Conservation (phyloP, 2,329 filamentous ascomycete genomes). For the Xylariaceae sp. region DNA sequence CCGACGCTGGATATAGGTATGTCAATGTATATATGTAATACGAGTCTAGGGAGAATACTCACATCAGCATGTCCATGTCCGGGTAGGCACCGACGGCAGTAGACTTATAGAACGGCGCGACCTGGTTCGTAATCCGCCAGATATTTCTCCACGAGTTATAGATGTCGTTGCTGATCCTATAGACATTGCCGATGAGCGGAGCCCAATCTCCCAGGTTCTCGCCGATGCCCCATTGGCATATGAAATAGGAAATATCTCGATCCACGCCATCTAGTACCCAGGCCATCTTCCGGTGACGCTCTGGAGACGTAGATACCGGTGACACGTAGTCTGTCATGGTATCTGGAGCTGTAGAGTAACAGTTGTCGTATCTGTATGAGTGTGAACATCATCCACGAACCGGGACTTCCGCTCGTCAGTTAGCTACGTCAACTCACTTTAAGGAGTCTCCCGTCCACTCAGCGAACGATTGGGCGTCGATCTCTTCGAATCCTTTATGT, state of each 20-base stretch:
- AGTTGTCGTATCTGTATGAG: conserved; percentile 49
- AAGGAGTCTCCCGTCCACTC: conserved; percentile 52
- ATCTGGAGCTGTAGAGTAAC: conserved; percentile 47
- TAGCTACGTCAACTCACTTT: conserved; percentile 46
- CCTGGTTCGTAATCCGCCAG: conserved; percentile 56
- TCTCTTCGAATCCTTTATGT: conserved; percentile 43
- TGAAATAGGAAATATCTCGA: conserved; percentile 50
- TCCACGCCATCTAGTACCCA: conserved; percentile 42
- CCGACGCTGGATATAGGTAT: conserved; percentile 43
- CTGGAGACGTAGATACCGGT: conserved; percentile 42
- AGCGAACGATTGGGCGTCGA: conserved; percentile 45
- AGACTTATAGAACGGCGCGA: conserved; percentile 48
- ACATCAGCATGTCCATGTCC: conserved; percentile 57
- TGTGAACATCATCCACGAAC: no score
- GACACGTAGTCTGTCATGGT: conserved; percentile 47
- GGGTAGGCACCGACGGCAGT: conserved; percentile 51
- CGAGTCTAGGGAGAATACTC: conserved; percentile 16
- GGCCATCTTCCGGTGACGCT: conserved; percentile 52
- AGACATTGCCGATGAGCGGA: conserved; percentile 48
- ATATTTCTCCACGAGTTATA: conserved; percentile 54
- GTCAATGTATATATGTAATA: background rate
- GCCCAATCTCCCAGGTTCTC: conserved; percentile 51
- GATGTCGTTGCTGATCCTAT: conserved; percentile 58
- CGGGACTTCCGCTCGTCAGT: background rate
- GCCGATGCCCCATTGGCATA: conserved; percentile 58